phyloP scores from a whole-genome alignment of 306 rosid species.

The Adenanthera pavonina region DNA sequence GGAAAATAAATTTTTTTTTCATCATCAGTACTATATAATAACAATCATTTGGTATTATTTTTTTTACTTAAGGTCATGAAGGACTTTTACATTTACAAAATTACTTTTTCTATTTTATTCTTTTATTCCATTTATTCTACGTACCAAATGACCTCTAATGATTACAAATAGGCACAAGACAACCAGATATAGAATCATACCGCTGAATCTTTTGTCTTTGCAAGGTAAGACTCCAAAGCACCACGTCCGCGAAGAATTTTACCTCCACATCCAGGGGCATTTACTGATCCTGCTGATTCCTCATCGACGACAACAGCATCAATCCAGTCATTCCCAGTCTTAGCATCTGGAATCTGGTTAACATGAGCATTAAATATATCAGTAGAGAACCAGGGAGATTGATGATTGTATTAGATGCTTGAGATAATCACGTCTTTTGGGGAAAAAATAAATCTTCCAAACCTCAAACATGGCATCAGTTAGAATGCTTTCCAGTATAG shows the following conservation, averaged over 20 bases:
- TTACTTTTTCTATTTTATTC: too few species aligned
- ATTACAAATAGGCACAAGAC: background rate
- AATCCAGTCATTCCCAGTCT: slow-evolving; percentile 73
- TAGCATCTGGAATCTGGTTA: slow-evolving; percentile 83
- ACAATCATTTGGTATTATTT: too few species aligned
- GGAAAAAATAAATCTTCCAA: slow-evolving; percentile 14
- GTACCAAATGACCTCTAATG: too few species aligned
- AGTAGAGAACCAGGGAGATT: slow-evolving; percentile 1
- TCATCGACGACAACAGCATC: slow-evolving; percentile 88
- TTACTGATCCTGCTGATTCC: slow-evolving; percentile 71
- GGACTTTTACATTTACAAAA: too few species aligned
- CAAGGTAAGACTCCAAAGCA: slow-evolving; percentile 71
- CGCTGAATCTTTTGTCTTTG: slow-evolving; percentile 58
- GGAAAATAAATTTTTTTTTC: too few species aligned
- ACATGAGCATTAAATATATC: slow-evolving; percentile 24
- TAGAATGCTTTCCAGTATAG: slow-evolving; percentile 79
- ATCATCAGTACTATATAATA: too few species aligned
- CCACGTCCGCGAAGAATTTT: slow-evolving; percentile 77
- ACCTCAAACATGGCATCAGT: slow-evolving; percentile 98
- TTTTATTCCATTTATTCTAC: too few species aligned
- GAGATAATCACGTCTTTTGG: background rate
- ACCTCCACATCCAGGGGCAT: slow-evolving; percentile 75
- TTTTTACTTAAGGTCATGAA: too few species aligned
- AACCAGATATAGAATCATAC: slow-evolving; percentile 48
- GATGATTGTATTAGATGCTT: slow-evolving; percentile 10